Evolutionary conservation across 371 early-diverging fungal species (phyloP), one percentile per base, ranked within the genome.

Genomic region (Rhizomucor pusillus): DNA sequence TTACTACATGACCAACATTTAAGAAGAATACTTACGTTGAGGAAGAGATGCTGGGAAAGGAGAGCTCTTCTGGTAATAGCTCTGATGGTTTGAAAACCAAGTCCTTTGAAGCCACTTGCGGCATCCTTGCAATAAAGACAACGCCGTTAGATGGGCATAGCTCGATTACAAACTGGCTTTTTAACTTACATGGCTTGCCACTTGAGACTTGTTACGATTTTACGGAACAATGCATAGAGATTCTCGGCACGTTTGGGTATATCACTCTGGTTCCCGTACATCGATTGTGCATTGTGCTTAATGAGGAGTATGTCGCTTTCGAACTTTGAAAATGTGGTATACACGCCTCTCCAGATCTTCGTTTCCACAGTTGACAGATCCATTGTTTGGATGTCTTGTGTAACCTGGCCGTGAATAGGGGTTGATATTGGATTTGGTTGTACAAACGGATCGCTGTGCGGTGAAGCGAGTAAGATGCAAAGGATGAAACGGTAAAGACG

Each of bases 381-480:
- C 74, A 77, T 71, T 10, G 71, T 71, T 5, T 66, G 54, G 10
- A 56, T 62, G 16, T 67, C 59, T 35, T 73, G 69, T 29, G 29
- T 29, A 29, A 29, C 29, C 34, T 71, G 69, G 29, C 7, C 29
- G 47, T 77, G 73, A 4, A 68, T 37, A 44, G 65, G 54, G 1
- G 71, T 67, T 0, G 69, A 56, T 9, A 48, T 60, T 9, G 73
- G 77, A 12, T 71, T 69, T 22, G 77, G 74, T 37, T 65, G 67
- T n/a, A 73, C 66, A 51, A 77, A 77, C 0, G 72, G 75, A 70
- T 72, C 71, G 41, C 75, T 71, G 34, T 75, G 69, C 0, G 75
- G 75, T 18, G 75, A 71, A 2, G 72, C 65, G 11, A 75, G 51
- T 6, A 75, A 45, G 63, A 69, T 71, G 51, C 71, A 71, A 55